A percentile compares a stretch with the other conserved stretches of the same genome.
phyloP scores from a whole-genome alignment of 345 rosid genomes.

The Ceriops tagal region DNA sequence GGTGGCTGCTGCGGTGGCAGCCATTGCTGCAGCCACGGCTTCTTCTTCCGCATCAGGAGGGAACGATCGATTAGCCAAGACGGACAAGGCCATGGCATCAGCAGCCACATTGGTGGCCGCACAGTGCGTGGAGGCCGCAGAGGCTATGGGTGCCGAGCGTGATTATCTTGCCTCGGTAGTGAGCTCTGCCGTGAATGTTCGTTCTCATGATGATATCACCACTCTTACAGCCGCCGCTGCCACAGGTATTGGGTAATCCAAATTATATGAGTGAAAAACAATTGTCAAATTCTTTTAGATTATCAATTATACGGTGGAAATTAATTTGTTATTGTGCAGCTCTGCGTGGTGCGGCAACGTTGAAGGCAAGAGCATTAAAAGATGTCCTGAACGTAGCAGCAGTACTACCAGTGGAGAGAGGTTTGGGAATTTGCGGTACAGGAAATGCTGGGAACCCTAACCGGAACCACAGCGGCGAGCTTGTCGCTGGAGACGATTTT shows the following conservation, averaged over 20 bases:
- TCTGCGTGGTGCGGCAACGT: slow-evolving; percentile 86
- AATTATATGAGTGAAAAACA: too few species aligned
- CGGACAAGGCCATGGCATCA: slow-evolving; percentile 85
- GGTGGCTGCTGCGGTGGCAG: slow-evolving; percentile 85
- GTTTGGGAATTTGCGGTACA: slow-evolving; percentile 43
- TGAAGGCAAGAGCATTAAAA: slow-evolving; percentile 84
- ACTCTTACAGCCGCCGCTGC: slow-evolving; percentile 98
- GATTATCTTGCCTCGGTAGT: slow-evolving; percentile 75
- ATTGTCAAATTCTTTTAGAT: neutral
- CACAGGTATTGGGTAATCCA: slow-evolving; percentile 47
- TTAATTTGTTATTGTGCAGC: slow-evolving; percentile 37
- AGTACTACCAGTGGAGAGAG: slow-evolving; percentile 66
- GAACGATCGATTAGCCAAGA: slow-evolving; percentile 64
- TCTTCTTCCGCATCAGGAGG: slow-evolving; percentile 55
- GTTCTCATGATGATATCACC: slow-evolving; percentile 72
- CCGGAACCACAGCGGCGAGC: slow-evolving; percentile 50
- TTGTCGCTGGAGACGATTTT: slow-evolving; percentile 54
- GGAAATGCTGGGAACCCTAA: slow-evolving; percentile 33
- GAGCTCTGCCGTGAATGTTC: slow-evolving; percentile 88
- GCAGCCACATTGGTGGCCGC: slow-evolving; percentile 96
- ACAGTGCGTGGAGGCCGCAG: slow-evolving; percentile 95
- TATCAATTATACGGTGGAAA: neutral
- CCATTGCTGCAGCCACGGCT: slow-evolving; percentile 74
- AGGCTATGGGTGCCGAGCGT: slow-evolving; percentile 81
- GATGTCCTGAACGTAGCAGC: slow-evolving; percentile 79